Percentiles rank a stretch among this genome's conserved stretches.
These are phyloP conservation scores for Fennellomyces sp. DNA, from an alignment of 371 early-diverging fungal species.

Conservation along the genomic window DNA sequence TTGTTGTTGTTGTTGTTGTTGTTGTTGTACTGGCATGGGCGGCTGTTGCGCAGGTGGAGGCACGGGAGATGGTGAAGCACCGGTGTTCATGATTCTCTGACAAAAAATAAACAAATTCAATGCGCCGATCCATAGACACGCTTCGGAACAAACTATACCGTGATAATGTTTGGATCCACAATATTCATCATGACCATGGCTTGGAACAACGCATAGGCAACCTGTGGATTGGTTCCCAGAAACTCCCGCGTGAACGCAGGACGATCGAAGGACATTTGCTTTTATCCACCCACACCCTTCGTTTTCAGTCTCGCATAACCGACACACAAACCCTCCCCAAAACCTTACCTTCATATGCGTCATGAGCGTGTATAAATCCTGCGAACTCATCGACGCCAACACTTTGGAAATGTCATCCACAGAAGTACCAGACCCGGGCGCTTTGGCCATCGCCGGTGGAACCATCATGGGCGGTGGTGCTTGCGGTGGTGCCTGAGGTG, in stretches of 20 bases:
- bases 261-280: conserved; percentile 60
- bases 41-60: conserved; percentile 18
- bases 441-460: conserved; percentile 11
- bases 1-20: conserved; percentile 6
- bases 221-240: conserved; percentile 78
- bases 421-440: conserved; percentile 28
- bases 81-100: conserved; percentile 41
- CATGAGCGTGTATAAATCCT: conserved; percentile 74
- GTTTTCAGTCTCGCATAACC: background rate
- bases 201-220: conserved; percentile 88
- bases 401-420: conserved; percentile 65
- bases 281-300: background rate
- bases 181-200: conserved; percentile 82
- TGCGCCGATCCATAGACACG: background rate
- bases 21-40: conserved; percentile 7
- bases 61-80: conserved; percentile 23
- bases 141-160: conserved; percentile 46
- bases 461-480: conserved; percentile 10
- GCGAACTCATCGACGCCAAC: conserved; percentile 69
- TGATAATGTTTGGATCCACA: conserved; percentile 77
- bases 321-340: too few relatives aligned
- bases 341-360: conserved; percentile 82
- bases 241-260: conserved; percentile 74
- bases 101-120: background rate
- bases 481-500: background rate